phyloP scores from a whole-genome alignment of 177 flowering plant genomes.

The Vitis hybrid region DNA sequence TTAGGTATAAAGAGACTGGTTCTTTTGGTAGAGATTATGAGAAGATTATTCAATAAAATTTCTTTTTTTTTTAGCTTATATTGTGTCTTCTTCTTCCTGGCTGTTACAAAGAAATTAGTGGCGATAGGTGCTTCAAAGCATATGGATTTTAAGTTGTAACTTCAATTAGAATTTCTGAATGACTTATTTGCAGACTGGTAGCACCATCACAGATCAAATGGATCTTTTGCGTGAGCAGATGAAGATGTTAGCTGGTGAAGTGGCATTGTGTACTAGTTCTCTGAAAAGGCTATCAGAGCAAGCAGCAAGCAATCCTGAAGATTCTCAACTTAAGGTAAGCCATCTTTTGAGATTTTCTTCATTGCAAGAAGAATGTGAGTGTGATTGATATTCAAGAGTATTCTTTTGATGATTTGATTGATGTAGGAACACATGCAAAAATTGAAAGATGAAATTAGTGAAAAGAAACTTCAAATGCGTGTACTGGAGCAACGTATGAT shows the following conservation, averaged over 20 bases:
- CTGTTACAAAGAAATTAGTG: no score
- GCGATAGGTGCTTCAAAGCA: background rate
- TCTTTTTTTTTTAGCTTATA: no score
- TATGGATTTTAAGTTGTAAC: background rate
- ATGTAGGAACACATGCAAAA: conserved; percentile 58
- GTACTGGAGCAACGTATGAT: conserved; percentile 74
- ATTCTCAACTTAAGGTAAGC: conserved; percentile 53
- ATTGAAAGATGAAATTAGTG: conserved; percentile 68
- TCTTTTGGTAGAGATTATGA: no score
- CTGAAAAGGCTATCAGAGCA: conserved; percentile 74
- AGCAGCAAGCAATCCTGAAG: conserved; percentile 60
- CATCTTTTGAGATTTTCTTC: background rate
- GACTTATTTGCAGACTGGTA: conserved; percentile 52
- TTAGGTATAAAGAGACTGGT: no score
- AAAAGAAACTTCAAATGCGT: conserved; percentile 70
- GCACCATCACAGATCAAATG: conserved; percentile 76
- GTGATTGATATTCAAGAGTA: conserved; percentile 7
- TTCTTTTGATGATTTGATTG: conserved; percentile 14
- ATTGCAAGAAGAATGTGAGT: background rate
- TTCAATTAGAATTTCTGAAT: conserved; percentile 5
- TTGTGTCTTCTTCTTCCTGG: no score
- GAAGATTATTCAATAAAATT: no score
- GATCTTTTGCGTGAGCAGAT: conserved; percentile 81
- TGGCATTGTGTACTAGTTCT: conserved; percentile 75
- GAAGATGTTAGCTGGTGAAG: conserved; percentile 82